Base-by-base conservation (phyloP, 2,329 filamentous ascomycete genomes). In the Aspergillus felis region DNA sequence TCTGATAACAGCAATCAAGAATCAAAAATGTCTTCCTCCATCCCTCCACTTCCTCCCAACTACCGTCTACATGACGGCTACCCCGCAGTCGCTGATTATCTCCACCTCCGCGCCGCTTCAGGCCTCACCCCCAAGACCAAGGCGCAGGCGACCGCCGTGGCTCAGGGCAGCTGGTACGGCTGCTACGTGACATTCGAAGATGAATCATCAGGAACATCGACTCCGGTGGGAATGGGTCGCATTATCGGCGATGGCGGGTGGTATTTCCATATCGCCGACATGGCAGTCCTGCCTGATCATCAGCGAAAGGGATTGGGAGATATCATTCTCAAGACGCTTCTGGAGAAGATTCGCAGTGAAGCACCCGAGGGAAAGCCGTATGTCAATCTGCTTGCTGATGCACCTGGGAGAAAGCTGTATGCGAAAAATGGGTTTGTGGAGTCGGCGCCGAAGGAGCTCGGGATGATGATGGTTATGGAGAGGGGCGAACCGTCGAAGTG, bases 181-280 rank as follows among this genome's bases (percentile, higher is more conserved):
- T 77, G 74, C 51, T 74, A 76, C 63, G 64, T 79, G 53, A 68
- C 68, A 1, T 70, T 71, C 57, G 57, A 63, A 4, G 52, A 54
- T 6, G 28, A 35, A 12, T 22, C 57, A 20, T 61, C 57, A n/a
- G 51, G 50, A 1, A 24, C 20, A 1, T 8, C 25, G 29, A 51
- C 42, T 27, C 28, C 55, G 64, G 72, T 82, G 5, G 80, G 71
- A 0, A 83, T 82, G 81, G 81, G 80, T 51, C 76, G 81, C 22
- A 70, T 83, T 27, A 70, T 82, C 56, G 78, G 79, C 12, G 81
- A 83, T 59, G 80, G 81, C 6, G 77, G 76, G 5, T 79, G 81
- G 71, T 82, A 82, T 61, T 81, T 82, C 53, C 69, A 77, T 47
- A 73, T 83, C 51, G 76, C 76, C 22, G 81, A 83, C 62, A 79